Percentiles rank a stretch among this genome's conserved stretches.
Conservation (phyloP, 2,329 filamentous ascomycete species). For the Colletotrichum sojae region DNA sequence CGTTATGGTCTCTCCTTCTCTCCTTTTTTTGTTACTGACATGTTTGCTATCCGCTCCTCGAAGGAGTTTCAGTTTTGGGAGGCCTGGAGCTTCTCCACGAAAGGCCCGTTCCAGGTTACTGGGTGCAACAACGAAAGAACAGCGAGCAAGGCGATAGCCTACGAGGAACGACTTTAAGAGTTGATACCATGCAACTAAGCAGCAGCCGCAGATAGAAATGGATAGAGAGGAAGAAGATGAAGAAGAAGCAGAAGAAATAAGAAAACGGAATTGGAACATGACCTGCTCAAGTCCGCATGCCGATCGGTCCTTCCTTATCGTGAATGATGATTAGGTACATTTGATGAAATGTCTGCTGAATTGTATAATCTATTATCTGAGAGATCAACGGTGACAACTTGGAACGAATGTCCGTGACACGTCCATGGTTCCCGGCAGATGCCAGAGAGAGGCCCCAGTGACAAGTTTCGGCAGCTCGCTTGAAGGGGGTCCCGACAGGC, state of each 20-base stretch:
- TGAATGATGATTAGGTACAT: neutral
- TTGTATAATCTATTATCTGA: no score
- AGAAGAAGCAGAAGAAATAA: slow-evolving; percentile 15
- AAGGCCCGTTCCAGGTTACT: slow-evolving; percentile 12
- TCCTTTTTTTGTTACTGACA: slow-evolving; percentile 30
- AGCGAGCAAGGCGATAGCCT: slow-evolving; percentile 32
- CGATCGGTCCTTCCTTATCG: neutral
- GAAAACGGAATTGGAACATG: neutral
- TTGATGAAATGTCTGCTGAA: no score
- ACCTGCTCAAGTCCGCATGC: neutral
- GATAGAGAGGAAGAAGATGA: slow-evolving; percentile 36
- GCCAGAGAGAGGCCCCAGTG: no score
- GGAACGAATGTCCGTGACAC: no score
- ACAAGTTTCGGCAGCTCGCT: no score
- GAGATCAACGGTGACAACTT: no score
- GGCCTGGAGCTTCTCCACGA: neutral
- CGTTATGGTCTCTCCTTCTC: slow-evolving; percentile 4
- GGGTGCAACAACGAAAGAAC: slow-evolving; percentile 12
- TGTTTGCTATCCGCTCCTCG: slow-evolving; percentile 38
- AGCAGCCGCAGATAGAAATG: slow-evolving; percentile 19
- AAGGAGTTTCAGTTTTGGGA: slow-evolving; percentile 16
- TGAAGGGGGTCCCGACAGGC: neutral
- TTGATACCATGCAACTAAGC: slow-evolving; percentile 27
- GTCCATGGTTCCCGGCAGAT: no score
- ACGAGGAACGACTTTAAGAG: slow-evolving; percentile 20